A percentile compares a stretch with the other conserved stretches of the same genome.
phyloP scores from a whole-genome alignment of 306 rosid species.

The Albizia julibrissin region DNA sequence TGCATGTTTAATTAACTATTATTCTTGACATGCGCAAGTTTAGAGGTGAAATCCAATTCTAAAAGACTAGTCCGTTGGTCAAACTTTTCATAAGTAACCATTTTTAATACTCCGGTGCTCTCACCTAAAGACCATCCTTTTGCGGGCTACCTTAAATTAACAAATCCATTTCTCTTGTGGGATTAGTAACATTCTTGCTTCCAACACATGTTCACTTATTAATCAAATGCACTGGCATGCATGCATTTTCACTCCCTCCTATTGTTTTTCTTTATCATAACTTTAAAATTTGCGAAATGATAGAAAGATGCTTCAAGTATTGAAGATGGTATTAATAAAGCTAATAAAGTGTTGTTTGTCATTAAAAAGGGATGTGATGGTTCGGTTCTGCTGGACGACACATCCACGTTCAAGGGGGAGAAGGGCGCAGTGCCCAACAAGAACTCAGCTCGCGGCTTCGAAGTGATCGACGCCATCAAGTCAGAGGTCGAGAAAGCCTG shows the following conservation, averaged over 20 bases:
- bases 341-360: neutral
- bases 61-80: no score
- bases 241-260: neutral
- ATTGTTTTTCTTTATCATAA: neutral
- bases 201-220: no score
- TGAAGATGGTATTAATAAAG: neutral
- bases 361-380: conserved; percentile 83
- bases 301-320: neutral
- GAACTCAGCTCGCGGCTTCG: conserved; percentile 79
- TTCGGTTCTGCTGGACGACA: conserved; percentile 78
- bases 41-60: no score
- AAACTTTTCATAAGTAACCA: no score
- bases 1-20: neutral
- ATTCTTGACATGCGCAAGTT: neutral
- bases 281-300: neutral
- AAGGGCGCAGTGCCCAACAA: conserved; percentile 66
- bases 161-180: no score
- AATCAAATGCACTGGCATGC: neutral
- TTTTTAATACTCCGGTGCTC: no score
- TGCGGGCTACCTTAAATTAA: no score
- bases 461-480: conserved; percentile 76
- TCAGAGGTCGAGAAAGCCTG: conserved; percentile 67
- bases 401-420: conserved; percentile 72
- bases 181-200: no score
- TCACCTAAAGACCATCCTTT: no score